Conservation (phyloP, 768 basidiomycete genomes). For the Calocybe cyanea region DNA sequence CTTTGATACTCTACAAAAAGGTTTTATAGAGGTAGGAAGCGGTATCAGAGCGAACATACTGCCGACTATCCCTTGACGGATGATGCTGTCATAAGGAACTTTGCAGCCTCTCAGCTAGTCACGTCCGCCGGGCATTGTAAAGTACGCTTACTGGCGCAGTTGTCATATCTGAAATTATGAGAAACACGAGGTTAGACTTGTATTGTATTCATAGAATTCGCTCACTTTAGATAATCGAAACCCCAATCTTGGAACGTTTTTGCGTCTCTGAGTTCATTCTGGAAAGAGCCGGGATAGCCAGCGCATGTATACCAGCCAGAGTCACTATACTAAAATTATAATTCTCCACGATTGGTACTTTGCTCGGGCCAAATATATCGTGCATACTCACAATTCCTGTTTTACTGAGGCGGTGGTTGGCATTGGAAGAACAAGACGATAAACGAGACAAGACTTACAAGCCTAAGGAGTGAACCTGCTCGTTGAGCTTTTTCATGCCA, state of each 20-base stretch:
- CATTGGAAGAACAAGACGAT: background rate
- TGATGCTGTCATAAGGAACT: slow-evolving; percentile 60
- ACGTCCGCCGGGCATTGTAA: background rate
- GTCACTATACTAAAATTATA: slow-evolving; percentile 44
- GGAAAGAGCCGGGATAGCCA: slow-evolving; percentile 60
- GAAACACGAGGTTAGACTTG: background rate
- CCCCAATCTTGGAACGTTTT: slow-evolving; percentile 61
- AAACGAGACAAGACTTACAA: slow-evolving; percentile 35
- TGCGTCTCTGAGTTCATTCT: slow-evolving; percentile 54
- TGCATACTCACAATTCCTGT: slow-evolving; percentile 34
- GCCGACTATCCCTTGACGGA: slow-evolving; percentile 50
- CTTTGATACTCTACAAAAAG: slow-evolving; percentile 38
- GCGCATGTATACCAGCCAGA: slow-evolving; percentile 69
- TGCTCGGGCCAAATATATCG: background rate
- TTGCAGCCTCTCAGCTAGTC: background rate
- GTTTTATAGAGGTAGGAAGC: background rate
- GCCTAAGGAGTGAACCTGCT: slow-evolving; percentile 53
- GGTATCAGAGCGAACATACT: slow-evolving; percentile 32
- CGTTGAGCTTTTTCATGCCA: slow-evolving; percentile 54
- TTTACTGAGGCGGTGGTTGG: slow-evolving; percentile 24
- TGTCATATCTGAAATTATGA: slow-evolving; percentile 39
- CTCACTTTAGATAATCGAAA: slow-evolving; percentile 64
- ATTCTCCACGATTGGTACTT: background rate
- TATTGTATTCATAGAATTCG: background rate
- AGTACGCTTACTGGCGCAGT: slow-evolving; percentile 45